Base-by-base conservation (phyloP, 192 early-diverging fungal genomes). In the Mortierella hygrophila region DNA sequence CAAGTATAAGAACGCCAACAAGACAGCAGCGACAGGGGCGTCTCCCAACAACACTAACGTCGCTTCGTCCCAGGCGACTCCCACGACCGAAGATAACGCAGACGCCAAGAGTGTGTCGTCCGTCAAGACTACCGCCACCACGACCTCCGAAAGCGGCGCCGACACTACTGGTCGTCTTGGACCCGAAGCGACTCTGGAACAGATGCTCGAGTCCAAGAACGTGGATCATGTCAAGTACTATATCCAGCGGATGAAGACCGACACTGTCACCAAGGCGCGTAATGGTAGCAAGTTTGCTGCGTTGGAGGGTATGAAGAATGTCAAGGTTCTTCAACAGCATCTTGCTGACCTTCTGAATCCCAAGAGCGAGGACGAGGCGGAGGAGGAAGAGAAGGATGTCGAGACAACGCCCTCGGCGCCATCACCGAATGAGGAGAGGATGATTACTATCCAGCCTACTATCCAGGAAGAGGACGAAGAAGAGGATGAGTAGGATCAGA, bases 201-300 rank as follows among this genome's bases (percentile, higher is more conserved):
- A 80, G 41, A 52, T 85, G 74, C 26, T 85, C 49, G 68, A 70
- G 73, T 76, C 83, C 54, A 79, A 74, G 6, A 85, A 75, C n/a
- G 47, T 69, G 15, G 83, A 80, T 7, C 78, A 85, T 41, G 38
- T 85, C 52, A 79, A 80, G 70, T 80, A 70, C 26, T 85, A 85
- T 70, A 85, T 85, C 70, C 83, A 85, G 46, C 69, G 83, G 35
- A 80, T 85, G 78, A 85, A 85, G 78, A 85, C 83, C 4, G 83
- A 85, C 49, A 85, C 83, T 6, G 83, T 85, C 57, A 79, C 70
- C 78, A 85, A 85, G 71, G 83, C 83, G 3, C 78, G 83, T 16
- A 85, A 55, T 38, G 83, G 83, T 52, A 76, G 74, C 70, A 85
- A 80, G 69, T 85, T 77, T 77, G 83, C 83, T 26, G 83, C 83